Evolutionary conservation across 73 alveolate genomes (phyloP), one percentile per base, ranked within the genome.

Genomic region (Paramecium tetraurelia): DNA sequence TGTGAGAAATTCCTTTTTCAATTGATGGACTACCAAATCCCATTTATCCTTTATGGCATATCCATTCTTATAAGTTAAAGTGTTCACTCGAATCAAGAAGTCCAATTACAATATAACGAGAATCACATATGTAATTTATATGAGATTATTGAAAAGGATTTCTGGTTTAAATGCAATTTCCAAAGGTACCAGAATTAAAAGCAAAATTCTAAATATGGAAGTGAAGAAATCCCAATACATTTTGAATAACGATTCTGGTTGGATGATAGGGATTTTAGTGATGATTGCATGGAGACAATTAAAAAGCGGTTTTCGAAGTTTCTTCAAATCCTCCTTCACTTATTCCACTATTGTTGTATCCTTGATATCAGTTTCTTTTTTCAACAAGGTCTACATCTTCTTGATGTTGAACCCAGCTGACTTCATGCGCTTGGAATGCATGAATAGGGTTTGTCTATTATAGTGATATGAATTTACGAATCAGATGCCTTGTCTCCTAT

Each of bases 401-500:
- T 80, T 48, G 1, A 80, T 16, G 10, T 27, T 43, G 22, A 80
- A 44, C 10, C 90, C 90, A 10, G 46, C 90, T 12, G 21, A 40
- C 14, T 46, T 80, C 14, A 80, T n/a, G 1, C 63, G 43, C 20
- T 80, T 80, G 0, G 75, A 44, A 80, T 80, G 24, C 7, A 22
- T 35, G n/a, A 40, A 33, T 16, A 72, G 3, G n/a, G 4, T 72
- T 33, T 36, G 29, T 40, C 86, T 72, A 72, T n/a, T 2, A 14
- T 33, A 33, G 40, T 14, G 5, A 72, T 33, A 36, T 72, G 21
- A 4, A 16, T 29, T 72, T 72, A 72, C 86, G 18, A 11, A 38
- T 72, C 86, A 29, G 86, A 72, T 12, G 86, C 86, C 11, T 72
- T 72, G 10, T 72, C 86, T 10, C 86, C 86, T 6, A 72, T 72